Evolutionary conservation across 345 rosid species (phyloP).

Genomic region (Reutealis trisperma): DNA sequence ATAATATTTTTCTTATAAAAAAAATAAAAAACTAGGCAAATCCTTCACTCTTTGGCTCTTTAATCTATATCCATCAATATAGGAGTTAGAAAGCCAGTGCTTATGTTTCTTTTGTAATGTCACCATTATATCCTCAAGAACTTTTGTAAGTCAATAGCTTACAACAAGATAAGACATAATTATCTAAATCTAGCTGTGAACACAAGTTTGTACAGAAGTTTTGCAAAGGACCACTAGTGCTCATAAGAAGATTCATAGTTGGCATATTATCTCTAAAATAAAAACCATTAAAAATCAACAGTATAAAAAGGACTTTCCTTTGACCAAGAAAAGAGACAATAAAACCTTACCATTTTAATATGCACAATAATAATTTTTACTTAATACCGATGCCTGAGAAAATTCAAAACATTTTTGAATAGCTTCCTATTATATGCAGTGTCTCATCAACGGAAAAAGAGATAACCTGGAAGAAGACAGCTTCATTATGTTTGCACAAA

Average conservation of each 20-base stretch:
- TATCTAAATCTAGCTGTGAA: neutral
- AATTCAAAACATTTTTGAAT: neutral
- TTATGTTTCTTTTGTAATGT: neutral
- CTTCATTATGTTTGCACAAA: conserved; percentile 55
- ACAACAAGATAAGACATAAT: neutral
- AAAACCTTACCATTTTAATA: neutral
- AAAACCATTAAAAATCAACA: neutral
- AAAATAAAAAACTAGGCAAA: neutral
- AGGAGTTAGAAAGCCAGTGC: too few species aligned
- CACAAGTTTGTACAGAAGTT: neutral
- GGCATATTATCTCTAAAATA: neutral
- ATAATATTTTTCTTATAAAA: neutral
- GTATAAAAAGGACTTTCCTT: neutral
- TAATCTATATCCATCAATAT: neutral
- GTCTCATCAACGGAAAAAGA: neutral
- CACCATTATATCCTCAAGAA: neutral
- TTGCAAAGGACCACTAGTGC: neutral
- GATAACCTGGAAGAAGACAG: conserved; percentile 72
- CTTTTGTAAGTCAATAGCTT: conserved; percentile 1
- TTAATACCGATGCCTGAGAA: neutral
- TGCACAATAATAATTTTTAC: neutral
- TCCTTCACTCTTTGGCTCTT: neutral
- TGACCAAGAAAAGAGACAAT: neutral
- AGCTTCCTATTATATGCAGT: too few species aligned
- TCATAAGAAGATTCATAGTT: neutral